These are phyloP conservation scores for Thymus mandschuricus DNA, from an alignment of 257 asterid species.

Conservation along the genomic window DNA sequence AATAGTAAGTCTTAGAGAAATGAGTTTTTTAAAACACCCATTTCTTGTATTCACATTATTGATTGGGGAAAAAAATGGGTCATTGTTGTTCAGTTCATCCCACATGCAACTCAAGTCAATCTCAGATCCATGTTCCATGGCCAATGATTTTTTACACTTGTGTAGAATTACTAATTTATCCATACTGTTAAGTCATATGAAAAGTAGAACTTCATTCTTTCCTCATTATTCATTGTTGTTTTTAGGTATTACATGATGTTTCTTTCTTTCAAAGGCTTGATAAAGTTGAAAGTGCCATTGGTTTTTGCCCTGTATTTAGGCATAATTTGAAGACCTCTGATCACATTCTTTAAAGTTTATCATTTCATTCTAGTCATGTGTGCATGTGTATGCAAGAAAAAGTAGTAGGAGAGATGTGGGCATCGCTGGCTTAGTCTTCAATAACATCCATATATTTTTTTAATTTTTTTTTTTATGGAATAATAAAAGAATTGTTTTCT, in stretches of 20 bases:
- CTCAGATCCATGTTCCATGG: slow-evolving; percentile 40
- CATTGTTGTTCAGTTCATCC: slow-evolving; percentile 25
- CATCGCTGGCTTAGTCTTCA: slow-evolving; percentile 24
- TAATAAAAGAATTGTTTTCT: slow-evolving; percentile 23
- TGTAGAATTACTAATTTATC: not conserved
- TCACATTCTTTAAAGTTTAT: slow-evolving; percentile 45
- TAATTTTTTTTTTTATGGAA: not conserved
- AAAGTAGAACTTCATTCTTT: not conserved
- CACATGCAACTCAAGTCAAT: slow-evolving; percentile 37
- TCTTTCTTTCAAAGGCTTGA: slow-evolving; percentile 15
- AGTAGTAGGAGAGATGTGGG: slow-evolving; percentile 28
- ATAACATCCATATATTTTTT: slow-evolving; percentile 11
- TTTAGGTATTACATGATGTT: slow-evolving; percentile 8
- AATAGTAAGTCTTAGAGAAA: not conserved
- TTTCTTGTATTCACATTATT: slow-evolving; percentile 15
- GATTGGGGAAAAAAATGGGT: slow-evolving; percentile 22
- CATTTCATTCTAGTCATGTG: slow-evolving; percentile 51
- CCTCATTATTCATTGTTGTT: not conserved
- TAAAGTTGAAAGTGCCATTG: slow-evolving; percentile 21
- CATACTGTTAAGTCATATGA: not conserved
- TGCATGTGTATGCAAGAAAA: slow-evolving; percentile 42
- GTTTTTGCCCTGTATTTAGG: slow-evolving; percentile 25
- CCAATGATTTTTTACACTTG: not conserved
- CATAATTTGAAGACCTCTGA: slow-evolving; percentile 11
- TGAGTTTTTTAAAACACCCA: not conserved